Evolutionary conservation across 1,284 basidiomycete genomes (phyloP).

Genomic region (Tetrapyrgos nigripes): DNA sequence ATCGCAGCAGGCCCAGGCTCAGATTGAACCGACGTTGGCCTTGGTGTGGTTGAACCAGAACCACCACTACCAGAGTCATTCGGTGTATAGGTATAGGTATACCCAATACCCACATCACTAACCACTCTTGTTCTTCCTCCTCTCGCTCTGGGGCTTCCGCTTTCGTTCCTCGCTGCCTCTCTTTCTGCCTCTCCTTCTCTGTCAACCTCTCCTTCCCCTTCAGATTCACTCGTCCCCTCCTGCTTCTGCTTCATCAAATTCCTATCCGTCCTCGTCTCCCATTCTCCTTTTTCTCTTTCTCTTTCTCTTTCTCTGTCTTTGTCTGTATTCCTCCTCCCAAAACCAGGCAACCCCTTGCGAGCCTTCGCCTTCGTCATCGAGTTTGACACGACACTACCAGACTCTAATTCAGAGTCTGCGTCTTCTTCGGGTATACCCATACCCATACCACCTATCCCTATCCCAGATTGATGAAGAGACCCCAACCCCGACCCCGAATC

Average conservation of each 20-base stretch:
- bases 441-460: no score
- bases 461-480: no score
- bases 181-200: constrained; percentile 1
- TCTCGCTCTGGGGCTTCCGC: constrained; percentile 1
- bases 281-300: constrained; percentile 35
- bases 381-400: no score
- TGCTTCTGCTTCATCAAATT: constrained; percentile 44
- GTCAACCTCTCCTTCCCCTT: constrained; percentile 33
- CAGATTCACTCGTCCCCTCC: constrained; percentile 39
- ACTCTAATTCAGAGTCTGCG: no score
- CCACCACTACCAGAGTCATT: not conserved
- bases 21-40: not conserved
- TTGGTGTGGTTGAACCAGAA: not conserved
- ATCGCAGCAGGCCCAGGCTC: not conserved
- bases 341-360: constrained; percentile 5
- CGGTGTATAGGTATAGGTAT: not conserved
- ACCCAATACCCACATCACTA: constrained; percentile 26
- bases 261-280: constrained; percentile 54
- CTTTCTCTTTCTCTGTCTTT: constrained; percentile 23
- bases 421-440: no score
- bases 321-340: constrained; percentile 15
- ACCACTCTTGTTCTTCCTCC: constrained; percentile 23
- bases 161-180: not conserved
- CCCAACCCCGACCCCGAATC: constrained; percentile 4
- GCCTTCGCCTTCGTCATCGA: constrained; percentile 2